Evolutionary conservation across 2,329 filamentous ascomycete genomes (phyloP).

Genomic region (Aspergillus alliaceus): DNA sequence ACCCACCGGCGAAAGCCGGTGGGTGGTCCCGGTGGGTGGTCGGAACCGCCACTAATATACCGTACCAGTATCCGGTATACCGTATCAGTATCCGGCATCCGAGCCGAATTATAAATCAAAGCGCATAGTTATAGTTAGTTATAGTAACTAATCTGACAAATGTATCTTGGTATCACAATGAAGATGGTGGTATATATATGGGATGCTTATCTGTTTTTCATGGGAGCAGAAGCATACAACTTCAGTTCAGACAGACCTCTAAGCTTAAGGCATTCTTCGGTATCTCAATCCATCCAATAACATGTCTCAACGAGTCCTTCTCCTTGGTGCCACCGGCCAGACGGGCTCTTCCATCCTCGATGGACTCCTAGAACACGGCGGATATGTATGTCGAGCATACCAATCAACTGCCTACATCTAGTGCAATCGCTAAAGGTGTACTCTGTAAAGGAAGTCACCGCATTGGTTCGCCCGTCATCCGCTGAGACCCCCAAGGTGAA

Average conservation of each 20-base stretch:
- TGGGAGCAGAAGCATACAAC: background rate
- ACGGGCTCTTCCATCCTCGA: constrained; percentile 28
- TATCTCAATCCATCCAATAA: background rate
- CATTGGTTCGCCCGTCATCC: constrained; percentile 45
- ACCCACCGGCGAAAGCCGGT: no score
- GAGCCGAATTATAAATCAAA: no score
- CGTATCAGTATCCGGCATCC: no score
- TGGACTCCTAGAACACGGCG: constrained; percentile 20
- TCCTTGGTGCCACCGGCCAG: constrained; percentile 30
- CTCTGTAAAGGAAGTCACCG: constrained; percentile 40
- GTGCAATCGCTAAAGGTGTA: background rate
- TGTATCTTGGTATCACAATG: background rate
- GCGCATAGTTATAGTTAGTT: no score
- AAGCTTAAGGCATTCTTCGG: background rate
- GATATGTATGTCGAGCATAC: constrained; percentile 15
- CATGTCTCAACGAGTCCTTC: constrained; percentile 9
- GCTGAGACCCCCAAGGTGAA: constrained; percentile 40
- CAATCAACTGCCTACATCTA: background rate
- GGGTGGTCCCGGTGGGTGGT: no score
- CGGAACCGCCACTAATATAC: no score
- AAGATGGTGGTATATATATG: background rate
- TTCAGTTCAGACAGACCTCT: background rate
- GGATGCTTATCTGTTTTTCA: background rate
- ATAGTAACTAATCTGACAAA: background rate
- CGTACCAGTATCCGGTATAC: no score